Base-by-base conservation (phyloP, 2,329 filamentous ascomycete species). In the Aspergillus tamarii region DNA sequence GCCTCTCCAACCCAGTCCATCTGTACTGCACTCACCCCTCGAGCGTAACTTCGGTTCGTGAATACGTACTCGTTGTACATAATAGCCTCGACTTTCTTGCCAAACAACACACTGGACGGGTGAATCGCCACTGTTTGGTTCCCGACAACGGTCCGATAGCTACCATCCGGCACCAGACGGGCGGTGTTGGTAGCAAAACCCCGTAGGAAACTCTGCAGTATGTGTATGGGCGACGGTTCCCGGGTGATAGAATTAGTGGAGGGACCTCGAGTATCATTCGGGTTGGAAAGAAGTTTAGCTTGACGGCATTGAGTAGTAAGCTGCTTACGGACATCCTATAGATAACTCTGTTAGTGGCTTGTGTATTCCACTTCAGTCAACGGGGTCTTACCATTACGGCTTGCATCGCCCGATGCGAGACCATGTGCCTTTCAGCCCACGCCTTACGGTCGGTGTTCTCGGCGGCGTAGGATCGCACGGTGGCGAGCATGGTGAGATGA, bases 41-140 rank as follows among this genome's bases (percentile, higher is more conserved):
- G 80, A 16, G 86, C 88, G 78, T 88, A 90, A 60, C 85, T 85
- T 67, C 85, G 85, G 50, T 84, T 88, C 23, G 88, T 90, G 70
- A 87, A 90, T 3, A 89, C 86, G 73, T 87, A 89, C 73, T 89
- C 87, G 64, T 85, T 87, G 70, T 88, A 90, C 73, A 89, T 80
- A 59, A 90, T 87, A 2, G 85, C 87, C 74, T 88, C 87, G 7
- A 87, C 80, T 67, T 85, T 86, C 70, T 84, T 84, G 23, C 86
- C 85, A 70, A 86, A 87, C 8, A 89, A 73, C 16, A 87, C 85
- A 64, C 85, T 88, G 9, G 84, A 85, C 0, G 87, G 87, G 63
- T 89, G 88, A 45, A 90, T 88, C 0, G 86, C 83, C 1, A 90
- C 86, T 0, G 82, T 83, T 74, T 89, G 87, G 66, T 88, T 88